phyloP scores from a whole-genome alignment of 202 grass and related monocot species.

The Musa balbisiana region DNA sequence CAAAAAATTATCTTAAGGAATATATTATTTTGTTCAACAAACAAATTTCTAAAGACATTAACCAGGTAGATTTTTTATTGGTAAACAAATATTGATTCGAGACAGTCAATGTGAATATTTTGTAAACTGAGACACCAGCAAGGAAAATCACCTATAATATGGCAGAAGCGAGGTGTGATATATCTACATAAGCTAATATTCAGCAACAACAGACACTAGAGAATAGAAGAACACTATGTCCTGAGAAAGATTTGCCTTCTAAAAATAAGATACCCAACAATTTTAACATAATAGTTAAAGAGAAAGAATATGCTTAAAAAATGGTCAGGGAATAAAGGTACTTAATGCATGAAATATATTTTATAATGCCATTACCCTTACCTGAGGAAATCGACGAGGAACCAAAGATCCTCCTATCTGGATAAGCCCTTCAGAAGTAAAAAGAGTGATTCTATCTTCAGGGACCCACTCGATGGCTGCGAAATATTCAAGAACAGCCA shows the following conservation, averaged over 20 bases:
- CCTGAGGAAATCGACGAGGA: slow-evolving; percentile 42
- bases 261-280: background rate
- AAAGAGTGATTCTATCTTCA: slow-evolving; percentile 73
- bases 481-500: slow-evolving; percentile 15
- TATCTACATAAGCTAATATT: background rate
- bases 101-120: background rate
- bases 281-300: background rate
- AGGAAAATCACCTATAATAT: background rate
- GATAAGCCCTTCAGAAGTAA: slow-evolving; percentile 84
- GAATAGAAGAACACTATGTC: background rate
- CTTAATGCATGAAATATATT: background rate
- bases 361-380: slow-evolving; percentile 32
- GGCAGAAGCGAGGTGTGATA: background rate
- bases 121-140: background rate
- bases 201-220: background rate
- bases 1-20: background rate
- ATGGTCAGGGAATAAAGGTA: background rate
- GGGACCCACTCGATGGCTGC: slow-evolving; percentile 79
- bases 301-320: no score
- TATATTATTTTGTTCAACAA: background rate
- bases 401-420: slow-evolving; percentile 82
- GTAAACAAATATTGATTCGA: background rate
- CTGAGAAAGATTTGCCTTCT: background rate
- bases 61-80: background rate
- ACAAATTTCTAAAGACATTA: background rate